Base-by-base conservation (phyloP, 2,329 filamentous ascomycete genomes). In the Pezicula rhizophila region DNA sequence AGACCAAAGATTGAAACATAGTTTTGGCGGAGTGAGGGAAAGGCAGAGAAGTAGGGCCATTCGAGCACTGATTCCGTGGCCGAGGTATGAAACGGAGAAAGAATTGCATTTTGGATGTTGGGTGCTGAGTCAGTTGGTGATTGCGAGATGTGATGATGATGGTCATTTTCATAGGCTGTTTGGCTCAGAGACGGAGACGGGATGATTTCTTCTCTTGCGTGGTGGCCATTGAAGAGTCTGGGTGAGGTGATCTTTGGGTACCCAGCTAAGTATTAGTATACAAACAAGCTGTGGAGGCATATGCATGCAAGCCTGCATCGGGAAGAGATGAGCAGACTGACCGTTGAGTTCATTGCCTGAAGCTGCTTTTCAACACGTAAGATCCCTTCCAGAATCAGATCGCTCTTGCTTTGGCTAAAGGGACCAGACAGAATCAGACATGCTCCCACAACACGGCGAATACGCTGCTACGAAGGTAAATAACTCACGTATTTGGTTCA, bases 51-150 rank as follows among this genome's bases (percentile, higher is more conserved):
- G 47, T 75, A 70, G 6, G 71, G 72, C 74, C 74, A 77, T 48
- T 72, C 70, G 0, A 77, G 65, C n/a, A 77, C 67, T 0, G 70
- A 73, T 54, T 77, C 73, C 0, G 73, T 76, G 0, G 73, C 72
- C 0, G 72, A 76, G 0, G 71, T 75, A 56, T 76, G 74, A 64
- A 75, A 70, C 0, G 70, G 72, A 8, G 74, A 72, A 5, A 77
- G 60, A 2, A 74, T 69, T 0, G 74, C 74, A 48, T 76, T 77
- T 51, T 73, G 52, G 14, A 51, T 39, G 12, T 44, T 42, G 4
- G 42, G 26, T 7, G 18, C 38, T 15, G 42, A 41, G 39, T 46
- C 47, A 20, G 20, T 37, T 20, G 43, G 43, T 8, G 43, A 35
- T 37, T 42, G 40, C 10, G 40, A 42, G 11, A 42, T 20, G 2